phyloP scores from a whole-genome alignment of 2,329 filamentous ascomycete species.

The Leptographium galeiforme region DNA sequence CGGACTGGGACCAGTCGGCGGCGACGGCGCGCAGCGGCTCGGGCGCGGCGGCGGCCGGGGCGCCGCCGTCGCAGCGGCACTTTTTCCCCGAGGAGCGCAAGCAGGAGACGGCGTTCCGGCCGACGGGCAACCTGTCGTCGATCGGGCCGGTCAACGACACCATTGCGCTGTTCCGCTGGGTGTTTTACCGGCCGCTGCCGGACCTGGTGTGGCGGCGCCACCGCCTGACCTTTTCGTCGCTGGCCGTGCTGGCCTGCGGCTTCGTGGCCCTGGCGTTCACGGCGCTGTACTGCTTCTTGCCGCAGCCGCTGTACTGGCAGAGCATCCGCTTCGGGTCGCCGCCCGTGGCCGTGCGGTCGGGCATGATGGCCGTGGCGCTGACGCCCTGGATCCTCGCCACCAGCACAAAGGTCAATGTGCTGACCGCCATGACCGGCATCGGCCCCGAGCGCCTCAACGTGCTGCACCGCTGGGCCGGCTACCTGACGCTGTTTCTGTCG shows the following conservation, averaged over 20 bases:
- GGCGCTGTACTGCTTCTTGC: constrained; percentile 70
- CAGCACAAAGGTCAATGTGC: constrained; percentile 80
- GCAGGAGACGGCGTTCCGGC: constrained; percentile 43
- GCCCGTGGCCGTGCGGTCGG: constrained; percentile 71
- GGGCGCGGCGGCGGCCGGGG: neutral
- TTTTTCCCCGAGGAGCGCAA: constrained; percentile 58
- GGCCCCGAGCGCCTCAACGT: constrained; percentile 87
- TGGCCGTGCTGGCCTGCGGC: constrained; percentile 57
- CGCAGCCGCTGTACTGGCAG: constrained; percentile 78
- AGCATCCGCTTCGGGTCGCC: constrained; percentile 81
- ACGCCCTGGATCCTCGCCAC: constrained; percentile 86
- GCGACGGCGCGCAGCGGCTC: constrained; percentile 19
- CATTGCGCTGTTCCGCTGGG: constrained; percentile 71
- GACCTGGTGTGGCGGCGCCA: constrained; percentile 54
- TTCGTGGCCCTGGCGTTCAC: constrained; percentile 58
- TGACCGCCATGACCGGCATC: constrained; percentile 76
- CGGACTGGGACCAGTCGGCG: constrained; percentile 30
- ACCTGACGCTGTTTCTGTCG: constrained; percentile 70
- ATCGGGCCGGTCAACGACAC: constrained; percentile 63
- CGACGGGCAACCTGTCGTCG: constrained; percentile 62
- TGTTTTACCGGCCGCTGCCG: constrained; percentile 80
- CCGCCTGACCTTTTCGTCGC: constrained; percentile 66
- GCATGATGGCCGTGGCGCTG: constrained; percentile 85
- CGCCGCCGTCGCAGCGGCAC: constrained; percentile 42
- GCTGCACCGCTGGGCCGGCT: constrained; percentile 82